Conservation (phyloP, 768 basidiomycete genomes). For the Mycena rosella region DNA sequence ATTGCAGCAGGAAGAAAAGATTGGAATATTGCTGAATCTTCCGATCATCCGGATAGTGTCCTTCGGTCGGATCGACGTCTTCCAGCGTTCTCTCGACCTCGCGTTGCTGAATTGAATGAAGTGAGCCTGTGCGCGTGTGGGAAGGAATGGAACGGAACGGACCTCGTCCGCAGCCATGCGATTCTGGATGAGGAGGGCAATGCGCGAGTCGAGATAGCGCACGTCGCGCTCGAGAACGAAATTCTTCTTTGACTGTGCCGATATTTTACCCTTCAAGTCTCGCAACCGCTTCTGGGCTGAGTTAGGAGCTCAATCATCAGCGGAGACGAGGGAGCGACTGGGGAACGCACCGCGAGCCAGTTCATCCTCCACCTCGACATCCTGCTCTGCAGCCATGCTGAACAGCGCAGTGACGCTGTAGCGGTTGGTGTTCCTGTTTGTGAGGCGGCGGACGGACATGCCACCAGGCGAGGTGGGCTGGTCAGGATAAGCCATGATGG, state of each 20-base stretch:
- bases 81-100: conserved; percentile 96
- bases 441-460: conserved; percentile 80
- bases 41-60: conserved; percentile 94
- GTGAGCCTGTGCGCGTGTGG: conserved; percentile 27
- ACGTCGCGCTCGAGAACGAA: conserved; percentile 99
- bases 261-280: conserved; percentile 96
- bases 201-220: conserved; percentile 96
- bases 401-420: conserved; percentile 97
- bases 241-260: conserved; percentile 99
- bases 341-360: conserved; percentile 87
- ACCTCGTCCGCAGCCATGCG: conserved; percentile 97
- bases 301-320: conserved; percentile 27
- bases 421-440: conserved; percentile 95
- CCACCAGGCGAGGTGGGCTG: conserved; percentile 72
- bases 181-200: conserved; percentile 98
- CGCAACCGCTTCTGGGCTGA: conserved; percentile 96
- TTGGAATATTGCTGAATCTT: conserved; percentile 97
- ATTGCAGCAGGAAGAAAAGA: conserved; percentile 98
- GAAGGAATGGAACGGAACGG: conserved; percentile 41
- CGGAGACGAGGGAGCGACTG: conserved; percentile 9
- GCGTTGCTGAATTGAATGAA: conserved; percentile 72
- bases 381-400: conserved; percentile 98
- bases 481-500: conserved; percentile 73
- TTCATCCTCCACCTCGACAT: conserved; percentile 98
- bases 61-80: conserved; percentile 94